Evolutionary conservation across 352 stramenopile species (phyloP).

Genomic region (Phytopythium kandeliae): DNA sequence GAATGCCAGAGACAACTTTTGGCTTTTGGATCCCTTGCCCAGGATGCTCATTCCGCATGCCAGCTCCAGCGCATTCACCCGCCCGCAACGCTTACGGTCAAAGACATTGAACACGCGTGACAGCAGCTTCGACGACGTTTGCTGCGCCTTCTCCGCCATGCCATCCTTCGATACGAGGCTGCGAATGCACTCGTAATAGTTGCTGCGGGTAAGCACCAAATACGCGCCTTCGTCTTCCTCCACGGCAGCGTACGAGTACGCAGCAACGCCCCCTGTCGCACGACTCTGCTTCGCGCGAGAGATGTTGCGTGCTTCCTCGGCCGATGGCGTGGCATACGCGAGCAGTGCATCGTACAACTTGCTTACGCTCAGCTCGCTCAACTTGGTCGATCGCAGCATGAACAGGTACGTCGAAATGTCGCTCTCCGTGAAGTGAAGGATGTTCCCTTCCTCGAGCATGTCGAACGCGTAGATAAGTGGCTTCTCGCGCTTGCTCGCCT

Average conservation of each 20-base stretch:
- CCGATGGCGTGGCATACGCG: constrained; percentile 59
- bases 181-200: constrained; percentile 86
- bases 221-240: constrained; percentile 85
- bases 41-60: constrained; percentile 83
- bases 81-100: constrained; percentile 73
- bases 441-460: constrained; percentile 76
- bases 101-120: constrained; percentile 84
- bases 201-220: constrained; percentile 64
- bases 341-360: constrained; percentile 80
- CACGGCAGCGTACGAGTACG: constrained; percentile 71
- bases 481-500: constrained; percentile 83
- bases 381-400: constrained; percentile 75
- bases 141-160: constrained; percentile 80
- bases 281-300: constrained; percentile 44
- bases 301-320: constrained; percentile 66
- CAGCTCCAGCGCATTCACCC: constrained; percentile 81
- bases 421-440: constrained; percentile 80
- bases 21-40: constrained; percentile 78
- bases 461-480: constrained; percentile 83
- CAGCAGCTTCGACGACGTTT: constrained; percentile 80
- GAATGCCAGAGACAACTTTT: constrained; percentile 82
- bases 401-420: constrained; percentile 86
- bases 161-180: constrained; percentile 71
- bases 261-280: constrained; percentile 11
- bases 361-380: constrained; percentile 59